These are phyloP conservation scores for Panaeolus papilionaceus DNA, from an alignment of 768 basidiomycete genomes.

Conservation along the genomic window DNA sequence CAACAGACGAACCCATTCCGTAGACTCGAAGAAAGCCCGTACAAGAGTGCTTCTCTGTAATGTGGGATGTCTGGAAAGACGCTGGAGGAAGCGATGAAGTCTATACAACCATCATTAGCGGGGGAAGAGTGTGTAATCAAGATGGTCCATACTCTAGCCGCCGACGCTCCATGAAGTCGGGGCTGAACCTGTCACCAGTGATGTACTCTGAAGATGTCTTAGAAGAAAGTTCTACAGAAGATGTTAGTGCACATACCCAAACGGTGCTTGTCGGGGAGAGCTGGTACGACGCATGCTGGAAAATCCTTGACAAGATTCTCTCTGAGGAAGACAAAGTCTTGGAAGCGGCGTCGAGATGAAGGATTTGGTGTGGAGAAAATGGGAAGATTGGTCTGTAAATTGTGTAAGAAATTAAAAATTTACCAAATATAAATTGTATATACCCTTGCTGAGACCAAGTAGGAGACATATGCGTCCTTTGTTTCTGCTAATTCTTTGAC, in stretches of 20 bases:
- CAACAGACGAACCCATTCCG: conserved; percentile 87
- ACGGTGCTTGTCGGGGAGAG: conserved; percentile 95
- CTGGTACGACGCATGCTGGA: conserved; percentile 97
- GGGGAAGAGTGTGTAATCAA: neutral
- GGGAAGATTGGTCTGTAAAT: conserved; percentile 81
- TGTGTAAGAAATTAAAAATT: conserved; percentile 21
- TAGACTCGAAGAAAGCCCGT: conserved; percentile 94
- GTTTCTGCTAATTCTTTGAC: conserved; percentile 96
- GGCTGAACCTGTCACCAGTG: conserved; percentile 96
- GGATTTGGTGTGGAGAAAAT: conserved; percentile 82
- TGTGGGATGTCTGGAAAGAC: conserved; percentile 92
- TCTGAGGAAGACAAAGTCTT: conserved; percentile 95
- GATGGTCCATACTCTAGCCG: conserved; percentile 68
- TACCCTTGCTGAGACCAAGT: conserved; percentile 89
- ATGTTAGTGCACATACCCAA: conserved; percentile 63
- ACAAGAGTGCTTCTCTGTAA: conserved; percentile 90
- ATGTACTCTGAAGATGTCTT: conserved; percentile 76
- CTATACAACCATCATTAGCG: conserved; percentile 45
- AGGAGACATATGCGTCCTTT: conserved; percentile 96
- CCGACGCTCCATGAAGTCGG: conserved; percentile 95
- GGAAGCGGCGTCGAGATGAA: conserved; percentile 86
- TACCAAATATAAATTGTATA: conserved; percentile 10
- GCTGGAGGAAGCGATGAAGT: conserved; percentile 90
- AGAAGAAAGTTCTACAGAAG: neutral
- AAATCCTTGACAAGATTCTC: conserved; percentile 91